Percentiles rank a stretch among this genome's conserved stretches.
Conservation (phyloP, 2,329 filamentous ascomycete species). For the Ceratocystis variospora region DNA sequence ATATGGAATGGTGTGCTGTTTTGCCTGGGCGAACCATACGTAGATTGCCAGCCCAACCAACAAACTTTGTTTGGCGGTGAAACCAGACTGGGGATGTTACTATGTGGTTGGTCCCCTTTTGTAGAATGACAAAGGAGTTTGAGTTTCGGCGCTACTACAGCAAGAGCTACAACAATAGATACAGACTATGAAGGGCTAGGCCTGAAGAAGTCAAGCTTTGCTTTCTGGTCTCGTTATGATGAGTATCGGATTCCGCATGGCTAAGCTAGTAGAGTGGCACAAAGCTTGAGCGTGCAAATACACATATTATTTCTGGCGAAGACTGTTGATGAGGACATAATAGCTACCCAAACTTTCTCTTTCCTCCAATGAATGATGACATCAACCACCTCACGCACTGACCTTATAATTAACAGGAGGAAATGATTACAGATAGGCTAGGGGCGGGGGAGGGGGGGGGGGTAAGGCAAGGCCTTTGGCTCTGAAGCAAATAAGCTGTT, state of each 20-base stretch:
- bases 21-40: neutral
- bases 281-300: neutral
- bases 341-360: neutral
- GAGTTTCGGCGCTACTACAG: neutral
- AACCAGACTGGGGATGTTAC: neutral
- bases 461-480: neutral
- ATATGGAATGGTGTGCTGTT: no score
- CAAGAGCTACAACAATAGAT: neutral
- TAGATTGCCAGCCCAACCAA: neutral
- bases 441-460: neutral
- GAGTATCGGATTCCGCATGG: neutral
- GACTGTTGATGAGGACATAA: neutral
- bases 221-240: neutral
- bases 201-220: neutral
- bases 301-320: no score
- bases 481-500: neutral
- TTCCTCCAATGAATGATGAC: neutral
- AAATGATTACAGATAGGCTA: neutral
- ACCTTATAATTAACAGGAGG: neutral
- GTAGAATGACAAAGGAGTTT: neutral
- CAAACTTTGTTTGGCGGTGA: neutral
- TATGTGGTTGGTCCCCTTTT: neutral
- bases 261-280: neutral
- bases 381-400: neutral
- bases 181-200: neutral